Evolutionary conservation across 345 rosid genomes (phyloP), one percentile per base, ranked within the genome.

Genomic region (Mangifera indica): DNA sequence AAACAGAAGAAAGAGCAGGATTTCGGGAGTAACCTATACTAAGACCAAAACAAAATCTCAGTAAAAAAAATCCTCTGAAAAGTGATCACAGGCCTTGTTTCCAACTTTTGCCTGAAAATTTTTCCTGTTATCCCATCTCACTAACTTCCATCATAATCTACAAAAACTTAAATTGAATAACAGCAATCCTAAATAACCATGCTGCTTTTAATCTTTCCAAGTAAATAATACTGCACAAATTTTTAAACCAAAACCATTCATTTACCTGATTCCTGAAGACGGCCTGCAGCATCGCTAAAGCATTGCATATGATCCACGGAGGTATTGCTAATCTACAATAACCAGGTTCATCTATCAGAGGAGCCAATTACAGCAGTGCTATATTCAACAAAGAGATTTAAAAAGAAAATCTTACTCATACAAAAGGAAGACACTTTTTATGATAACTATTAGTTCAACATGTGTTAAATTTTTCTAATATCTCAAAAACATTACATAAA

Each of bases 281-380:
- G 83, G 49, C 97, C 97, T 0, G 85, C 86, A 56, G 97, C 93
- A 69, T 92, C 97, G 18, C 84, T 90, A 61, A 94, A 92, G 80
- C 97, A 92, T 25, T 74, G 80, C 95, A 92, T 89, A 67, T 92
- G 97, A 75, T 94, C 97, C 53, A 85, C 91, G 0, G 97, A 87
- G 80, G 84, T 77, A 29, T 80, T 69, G 18, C 91, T 90, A 46
- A 83, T 92, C 98, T 92, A 72, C 40, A 74, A 70, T 58, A 32
- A 69, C 44, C 74, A 75, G 21, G 42, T 74, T 20, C 49, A 2
- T 20, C 34, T 66, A 52, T 24, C 18, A 60, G 0, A 69, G 1
- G 14, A 51, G 32, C n/a, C n/a, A 14, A 62, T 21, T 14, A 56
- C 44, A 40, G 2, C 10, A 22, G 34, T 42, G 3, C 40, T 10